These are phyloP conservation scores for Mycena galopus DNA, from an alignment of 768 basidiomycete genomes.

Conservation along the genomic window DNA sequence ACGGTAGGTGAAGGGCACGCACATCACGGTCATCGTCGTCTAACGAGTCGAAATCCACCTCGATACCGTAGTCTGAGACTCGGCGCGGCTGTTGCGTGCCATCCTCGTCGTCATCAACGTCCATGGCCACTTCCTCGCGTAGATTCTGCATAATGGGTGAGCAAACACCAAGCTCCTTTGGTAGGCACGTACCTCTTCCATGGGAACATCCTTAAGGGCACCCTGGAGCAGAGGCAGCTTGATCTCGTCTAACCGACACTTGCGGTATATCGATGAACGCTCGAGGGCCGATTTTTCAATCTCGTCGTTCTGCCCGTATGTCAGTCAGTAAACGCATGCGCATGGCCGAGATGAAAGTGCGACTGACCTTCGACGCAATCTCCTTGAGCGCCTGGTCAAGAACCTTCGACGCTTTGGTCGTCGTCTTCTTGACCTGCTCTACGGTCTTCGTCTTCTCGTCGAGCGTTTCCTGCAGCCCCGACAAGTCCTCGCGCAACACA, in stretches of 20 bases:
- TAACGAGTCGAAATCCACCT: conserved; percentile 84
- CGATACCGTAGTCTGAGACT: conserved; percentile 88
- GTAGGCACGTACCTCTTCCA: conserved; percentile 83
- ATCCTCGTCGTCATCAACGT: conserved; percentile 90
- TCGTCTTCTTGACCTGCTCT: conserved; percentile 80
- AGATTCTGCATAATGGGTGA: conserved; percentile 66
- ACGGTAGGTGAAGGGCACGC: not conserved
- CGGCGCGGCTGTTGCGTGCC: conserved; percentile 79
- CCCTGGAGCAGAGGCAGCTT: conserved; percentile 83
- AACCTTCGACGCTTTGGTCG: conserved; percentile 76
- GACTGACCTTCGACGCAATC: conserved; percentile 77
- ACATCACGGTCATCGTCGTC: conserved; percentile 83
- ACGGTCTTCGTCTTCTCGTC: conserved; percentile 82
- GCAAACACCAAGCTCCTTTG: not conserved
- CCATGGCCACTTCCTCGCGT: conserved; percentile 91
- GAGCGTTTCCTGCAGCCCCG: conserved; percentile 69
- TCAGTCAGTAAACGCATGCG: conserved; percentile 41
- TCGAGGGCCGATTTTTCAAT: conserved; percentile 91
- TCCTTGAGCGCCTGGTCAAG: conserved; percentile 94
- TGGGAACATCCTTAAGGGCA: conserved; percentile 86
- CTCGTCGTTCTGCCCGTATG: conserved; percentile 76
- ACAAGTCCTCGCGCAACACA: conserved; percentile 72
- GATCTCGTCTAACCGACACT: conserved; percentile 94
- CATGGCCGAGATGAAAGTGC: conserved; percentile 38
- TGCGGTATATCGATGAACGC: conserved; percentile 88